Percentiles rank a stretch among this genome's conserved stretches.
phyloP scores from a whole-genome alignment of 2,329 filamentous ascomycete species.

The Aspergillus texensis region DNA sequence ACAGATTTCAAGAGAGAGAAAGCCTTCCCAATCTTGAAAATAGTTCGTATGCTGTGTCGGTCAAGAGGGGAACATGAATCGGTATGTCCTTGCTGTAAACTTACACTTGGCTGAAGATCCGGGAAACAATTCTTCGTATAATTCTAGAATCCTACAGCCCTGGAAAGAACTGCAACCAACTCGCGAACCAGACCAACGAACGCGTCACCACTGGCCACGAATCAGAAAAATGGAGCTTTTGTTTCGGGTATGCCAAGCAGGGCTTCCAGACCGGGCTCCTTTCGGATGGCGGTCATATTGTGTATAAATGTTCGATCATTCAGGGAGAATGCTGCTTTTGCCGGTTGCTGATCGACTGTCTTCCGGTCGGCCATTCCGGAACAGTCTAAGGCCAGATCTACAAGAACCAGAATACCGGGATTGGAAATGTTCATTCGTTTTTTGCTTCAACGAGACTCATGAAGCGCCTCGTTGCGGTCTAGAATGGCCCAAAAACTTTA shows the following conservation, averaged over 20 bases:
- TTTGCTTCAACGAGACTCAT: background rate
- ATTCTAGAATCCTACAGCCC: background rate
- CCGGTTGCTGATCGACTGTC: background rate
- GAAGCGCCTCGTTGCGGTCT: background rate
- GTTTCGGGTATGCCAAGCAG: background rate
- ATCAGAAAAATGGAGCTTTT: background rate
- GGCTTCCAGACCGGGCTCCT: background rate
- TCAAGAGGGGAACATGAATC: background rate
- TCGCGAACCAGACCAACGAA: background rate
- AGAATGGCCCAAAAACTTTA: conserved; percentile 11
- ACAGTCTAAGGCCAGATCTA: background rate
- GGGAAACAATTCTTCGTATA: background rate
- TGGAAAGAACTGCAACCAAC: background rate
- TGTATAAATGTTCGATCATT: background rate
- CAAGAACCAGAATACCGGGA: background rate
- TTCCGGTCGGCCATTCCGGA: background rate
- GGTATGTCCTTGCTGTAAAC: background rate
- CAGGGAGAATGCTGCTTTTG: too few relatives aligned
- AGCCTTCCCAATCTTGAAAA: background rate
- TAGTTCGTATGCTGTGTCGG: background rate
- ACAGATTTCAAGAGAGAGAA: background rate
- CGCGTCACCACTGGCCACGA: background rate
- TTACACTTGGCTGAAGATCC: background rate
- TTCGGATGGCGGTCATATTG: background rate
- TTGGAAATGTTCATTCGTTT: background rate